Evolutionary conservation across 257 asterid species (phyloP).

Genomic region (Echites panduratus): DNA sequence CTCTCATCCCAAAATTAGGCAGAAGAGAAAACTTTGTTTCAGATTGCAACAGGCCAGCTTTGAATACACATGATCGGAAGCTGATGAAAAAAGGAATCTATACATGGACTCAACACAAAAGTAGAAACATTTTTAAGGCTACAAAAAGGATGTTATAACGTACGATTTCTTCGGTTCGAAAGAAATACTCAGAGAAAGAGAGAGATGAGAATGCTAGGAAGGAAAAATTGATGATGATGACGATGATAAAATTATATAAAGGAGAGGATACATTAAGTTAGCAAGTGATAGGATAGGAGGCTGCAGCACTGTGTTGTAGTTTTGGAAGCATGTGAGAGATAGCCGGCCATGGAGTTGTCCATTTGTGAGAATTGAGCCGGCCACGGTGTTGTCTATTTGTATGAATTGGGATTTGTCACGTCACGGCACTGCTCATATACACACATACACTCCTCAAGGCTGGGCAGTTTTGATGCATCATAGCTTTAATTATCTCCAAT

Average conservation of each 20-base stretch:
- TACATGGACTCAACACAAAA: slow-evolving; percentile 4
- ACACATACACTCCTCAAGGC: background rate
- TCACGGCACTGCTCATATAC: background rate
- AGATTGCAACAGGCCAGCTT: slow-evolving; percentile 20
- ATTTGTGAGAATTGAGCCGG: slow-evolving; percentile 52
- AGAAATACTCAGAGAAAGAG: background rate
- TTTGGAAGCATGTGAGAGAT: slow-evolving; percentile 55
- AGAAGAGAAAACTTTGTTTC: slow-evolving; percentile 26
- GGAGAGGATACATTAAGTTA: background rate
- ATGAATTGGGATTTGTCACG: slow-evolving; percentile 60
- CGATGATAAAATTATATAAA: slow-evolving; percentile 11
- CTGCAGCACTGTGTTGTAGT: slow-evolving; percentile 17
- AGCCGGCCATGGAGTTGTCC: slow-evolving; percentile 74
- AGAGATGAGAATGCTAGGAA: slow-evolving; percentile 12
- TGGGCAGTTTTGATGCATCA: no score
- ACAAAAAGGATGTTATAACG: slow-evolving; percentile 17
- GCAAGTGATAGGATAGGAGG: background rate
- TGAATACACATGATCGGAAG: slow-evolving; percentile 14
- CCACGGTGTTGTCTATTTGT: slow-evolving; percentile 51
- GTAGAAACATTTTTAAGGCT: slow-evolving; percentile 26
- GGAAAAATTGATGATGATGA: slow-evolving; percentile 7
- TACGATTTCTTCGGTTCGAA: slow-evolving; percentile 1
- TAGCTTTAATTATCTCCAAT: no score
- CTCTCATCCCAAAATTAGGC: slow-evolving; percentile 31
- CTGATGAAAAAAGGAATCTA: background rate